Percentiles rank a stretch among this genome's conserved stretches.
phyloP scores from a whole-genome alignment of 2,329 filamentous ascomycete genomes.

The Fusarium citri region DNA sequence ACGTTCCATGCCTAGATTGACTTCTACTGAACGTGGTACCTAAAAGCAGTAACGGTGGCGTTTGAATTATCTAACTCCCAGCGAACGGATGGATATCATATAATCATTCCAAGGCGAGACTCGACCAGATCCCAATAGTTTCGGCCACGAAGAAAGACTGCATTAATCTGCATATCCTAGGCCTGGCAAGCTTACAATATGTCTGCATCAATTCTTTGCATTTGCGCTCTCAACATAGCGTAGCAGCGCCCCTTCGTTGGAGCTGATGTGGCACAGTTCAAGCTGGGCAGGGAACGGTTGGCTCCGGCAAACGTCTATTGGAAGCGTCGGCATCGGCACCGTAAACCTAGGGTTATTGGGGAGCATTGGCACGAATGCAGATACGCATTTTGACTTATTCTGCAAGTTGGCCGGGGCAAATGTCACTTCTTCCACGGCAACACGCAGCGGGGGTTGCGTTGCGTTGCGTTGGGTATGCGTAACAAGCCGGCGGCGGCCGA shows the following conservation, averaged over 20 bases:
- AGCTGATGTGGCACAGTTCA: conserved; percentile 29
- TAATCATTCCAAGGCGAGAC: conserved; percentile 13
- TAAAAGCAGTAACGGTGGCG: conserved; percentile 41
- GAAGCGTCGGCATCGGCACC: conserved; percentile 9
- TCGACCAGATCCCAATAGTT: conserved; percentile 20
- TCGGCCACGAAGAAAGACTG: conserved; percentile 23
- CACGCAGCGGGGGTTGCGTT: conserved; percentile 10
- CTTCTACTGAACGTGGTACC: conserved; percentile 14
- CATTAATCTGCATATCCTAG: conserved; percentile 21
- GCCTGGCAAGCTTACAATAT: conserved; percentile 13
- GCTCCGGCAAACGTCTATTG: conserved; percentile 7
- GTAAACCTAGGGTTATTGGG: neutral
- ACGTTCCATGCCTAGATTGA: conserved; percentile 3
- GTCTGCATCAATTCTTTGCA: neutral
- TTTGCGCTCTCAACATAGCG: conserved; percentile 21
- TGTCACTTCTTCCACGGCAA: neutral
- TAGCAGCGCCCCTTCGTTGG: conserved; percentile 24
- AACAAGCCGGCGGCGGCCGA: conserved; percentile 34
- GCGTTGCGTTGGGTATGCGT: conserved; percentile 13
- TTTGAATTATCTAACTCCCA: conserved; percentile 36
- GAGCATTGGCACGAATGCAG: conserved; percentile 12
- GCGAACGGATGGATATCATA: conserved; percentile 12
- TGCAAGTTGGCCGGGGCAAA: conserved; percentile 3
- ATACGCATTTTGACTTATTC: neutral
- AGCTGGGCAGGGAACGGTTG: conserved; percentile 19